These are phyloP conservation scores for Emmonsiellopsis sp. DNA, from an alignment of 2,329 filamentous ascomycete genomes.

Conservation along the genomic window DNA sequence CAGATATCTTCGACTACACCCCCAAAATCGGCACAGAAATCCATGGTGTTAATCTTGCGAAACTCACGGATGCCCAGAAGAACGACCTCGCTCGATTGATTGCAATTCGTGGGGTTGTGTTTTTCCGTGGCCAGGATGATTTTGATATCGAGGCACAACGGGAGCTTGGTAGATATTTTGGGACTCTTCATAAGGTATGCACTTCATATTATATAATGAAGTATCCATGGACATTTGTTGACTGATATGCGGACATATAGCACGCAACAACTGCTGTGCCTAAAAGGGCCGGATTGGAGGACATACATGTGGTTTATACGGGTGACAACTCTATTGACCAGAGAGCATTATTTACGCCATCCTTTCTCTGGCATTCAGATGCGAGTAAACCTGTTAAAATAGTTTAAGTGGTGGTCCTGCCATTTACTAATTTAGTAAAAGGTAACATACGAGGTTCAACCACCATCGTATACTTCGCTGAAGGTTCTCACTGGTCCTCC, in stretches of 20 bases:
- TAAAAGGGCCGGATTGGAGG: slow-evolving; percentile 40
- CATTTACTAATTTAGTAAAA: background rate
- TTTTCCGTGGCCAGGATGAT: slow-evolving; percentile 48
- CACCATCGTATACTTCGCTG: slow-evolving; percentile 49
- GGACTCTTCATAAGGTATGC: slow-evolving; percentile 41
- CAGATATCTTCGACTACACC: slow-evolving; percentile 48
- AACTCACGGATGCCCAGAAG: slow-evolving; percentile 43
- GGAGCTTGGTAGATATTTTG: slow-evolving; percentile 45
- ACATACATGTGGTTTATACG: slow-evolving; percentile 49
- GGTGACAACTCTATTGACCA: slow-evolving; percentile 46
- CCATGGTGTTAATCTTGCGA: slow-evolving; percentile 42
- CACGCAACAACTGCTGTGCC: slow-evolving; percentile 49
- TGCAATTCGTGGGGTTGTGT: slow-evolving; percentile 48
- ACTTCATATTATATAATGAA: background rate
- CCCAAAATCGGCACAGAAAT: slow-evolving; percentile 49
- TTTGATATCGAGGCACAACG: slow-evolving; percentile 47
- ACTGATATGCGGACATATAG: slow-evolving; percentile 8
- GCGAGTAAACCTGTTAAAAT: slow-evolving; percentile 24
- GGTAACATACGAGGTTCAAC: slow-evolving; percentile 47
- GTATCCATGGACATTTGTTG: background rate
- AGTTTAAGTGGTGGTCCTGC: background rate
- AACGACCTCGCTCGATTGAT: slow-evolving; percentile 48
- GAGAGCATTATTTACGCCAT: slow-evolving; percentile 45
- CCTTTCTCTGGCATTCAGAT: slow-evolving; percentile 49
- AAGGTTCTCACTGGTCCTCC: slow-evolving; percentile 47